Conservation (phyloP, 2,329 filamentous ascomycete species). For the Paradendryphiella salina region DNA sequence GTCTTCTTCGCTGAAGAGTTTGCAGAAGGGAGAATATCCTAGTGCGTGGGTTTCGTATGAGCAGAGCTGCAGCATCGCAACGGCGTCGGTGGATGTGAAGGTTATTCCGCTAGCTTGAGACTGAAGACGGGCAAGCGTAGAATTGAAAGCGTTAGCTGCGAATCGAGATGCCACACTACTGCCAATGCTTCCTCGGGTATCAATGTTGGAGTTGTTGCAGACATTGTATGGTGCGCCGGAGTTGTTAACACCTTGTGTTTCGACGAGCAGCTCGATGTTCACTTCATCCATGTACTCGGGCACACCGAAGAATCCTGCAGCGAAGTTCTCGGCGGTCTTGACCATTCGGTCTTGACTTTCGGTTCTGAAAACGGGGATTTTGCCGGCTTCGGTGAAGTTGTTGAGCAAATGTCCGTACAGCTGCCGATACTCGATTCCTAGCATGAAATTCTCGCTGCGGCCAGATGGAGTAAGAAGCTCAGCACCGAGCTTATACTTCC, state of each 20-base stretch:
- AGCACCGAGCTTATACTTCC: constrained; percentile 39
- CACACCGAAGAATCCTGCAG: constrained; percentile 40
- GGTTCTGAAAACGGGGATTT: constrained; percentile 47
- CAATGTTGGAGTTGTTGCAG: constrained; percentile 38
- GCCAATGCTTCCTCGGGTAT: constrained; percentile 33
- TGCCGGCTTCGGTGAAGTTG: constrained; percentile 47
- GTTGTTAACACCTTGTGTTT: constrained; percentile 32
- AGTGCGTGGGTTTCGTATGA: constrained; percentile 45
- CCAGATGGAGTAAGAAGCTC: constrained; percentile 39
- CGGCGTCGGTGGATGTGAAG: constrained; percentile 42
- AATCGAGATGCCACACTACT: constrained; percentile 29
- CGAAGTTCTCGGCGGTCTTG: constrained; percentile 40
- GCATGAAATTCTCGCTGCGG: constrained; percentile 47
- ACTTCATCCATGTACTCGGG: constrained; percentile 37
- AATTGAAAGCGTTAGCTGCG: constrained; percentile 34
- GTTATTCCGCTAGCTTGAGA: constrained; percentile 32
- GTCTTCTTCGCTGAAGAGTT: constrained; percentile 50
- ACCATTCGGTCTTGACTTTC: constrained; percentile 41
- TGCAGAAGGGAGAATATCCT: constrained; percentile 51
- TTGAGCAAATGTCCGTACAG: constrained; percentile 51
- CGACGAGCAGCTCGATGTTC: constrained; percentile 38
- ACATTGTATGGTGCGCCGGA: constrained; percentile 37
- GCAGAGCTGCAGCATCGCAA: constrained; percentile 49
- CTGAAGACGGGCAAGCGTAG: constrained; percentile 35
- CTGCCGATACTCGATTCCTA: constrained; percentile 49